Base-by-base conservation (phyloP, 345 rosid species). In the Pistacia integerrima region DNA sequence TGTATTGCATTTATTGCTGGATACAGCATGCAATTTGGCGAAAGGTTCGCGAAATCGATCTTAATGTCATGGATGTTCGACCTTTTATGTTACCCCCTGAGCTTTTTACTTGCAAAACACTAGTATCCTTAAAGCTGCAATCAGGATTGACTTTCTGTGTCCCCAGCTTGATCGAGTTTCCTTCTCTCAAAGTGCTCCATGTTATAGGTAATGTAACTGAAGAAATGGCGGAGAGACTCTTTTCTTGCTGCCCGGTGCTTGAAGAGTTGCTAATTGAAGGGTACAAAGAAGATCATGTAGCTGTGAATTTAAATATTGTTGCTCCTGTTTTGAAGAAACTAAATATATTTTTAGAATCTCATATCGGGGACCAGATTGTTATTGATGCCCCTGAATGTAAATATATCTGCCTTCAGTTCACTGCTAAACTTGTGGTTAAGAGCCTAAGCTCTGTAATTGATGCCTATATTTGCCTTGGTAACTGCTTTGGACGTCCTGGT, bases 51-150 rank as follows among this genome's bases (percentile, higher is more conserved):
- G 0, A 16, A 33, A 8, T 64, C 12, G 44, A 35, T 38, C n/a
- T 30, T 64, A 4, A 35, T 33, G 2, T 16, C 48, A 7, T 16
- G 67, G 48, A 35, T 16, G n/a, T 33, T 35, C 20, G 11, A 35
- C 16, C 67, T 17, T 4, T 1, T 14, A 46, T 64, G 16, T 64
- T 64, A 11, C 46, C 67, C 14, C 44, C 67, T 63, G 35, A 18
- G 14, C 3, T 35, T 63, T 63, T 63, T 44, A 63, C 46, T 35
- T 63, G 46, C 36, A 63, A 63, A 35, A 63, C 67, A 64, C 67
- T 64, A 7, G 20, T 64, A 64, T 13, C 9, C 67, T 38, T 35
- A 18, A 7, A 38, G 9, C 46, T 17, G 48, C 48, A 35, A 7
- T 33, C 48, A 35, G 67, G 67, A 36, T 25, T 64, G 20, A 13